phyloP scores from a whole-genome alignment of 306 rosid genomes.

The Echinosophora koreensis region DNA sequence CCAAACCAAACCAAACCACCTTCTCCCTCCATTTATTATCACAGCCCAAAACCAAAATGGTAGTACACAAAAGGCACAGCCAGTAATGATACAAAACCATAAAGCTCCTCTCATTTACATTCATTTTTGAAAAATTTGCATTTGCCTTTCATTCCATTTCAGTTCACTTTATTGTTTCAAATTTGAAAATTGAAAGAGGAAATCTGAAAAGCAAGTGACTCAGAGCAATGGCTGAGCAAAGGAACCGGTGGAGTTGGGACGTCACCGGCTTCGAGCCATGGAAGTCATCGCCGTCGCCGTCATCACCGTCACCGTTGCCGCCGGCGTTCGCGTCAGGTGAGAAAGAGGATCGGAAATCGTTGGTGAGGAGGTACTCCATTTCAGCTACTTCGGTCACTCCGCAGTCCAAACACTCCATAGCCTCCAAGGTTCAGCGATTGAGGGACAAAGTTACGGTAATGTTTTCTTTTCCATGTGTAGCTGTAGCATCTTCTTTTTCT shows the following conservation, averaged over 20 bases:
- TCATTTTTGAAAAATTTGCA: not conserved
- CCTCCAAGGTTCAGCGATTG: conserved; percentile 71
- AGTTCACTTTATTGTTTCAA: conserved; percentile 42
- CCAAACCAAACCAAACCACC: conserved; percentile 31
- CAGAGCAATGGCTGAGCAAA: conserved; percentile 75
- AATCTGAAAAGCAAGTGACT: conserved; percentile 33
- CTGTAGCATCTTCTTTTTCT: conserved; percentile 20
- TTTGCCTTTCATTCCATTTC: not conserved
- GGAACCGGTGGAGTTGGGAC: conserved; percentile 98
- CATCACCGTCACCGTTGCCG: conserved; percentile 43
- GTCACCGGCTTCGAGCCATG: conserved; percentile 92
- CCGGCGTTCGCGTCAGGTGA: conserved; percentile 55
- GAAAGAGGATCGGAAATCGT: conserved; percentile 65
- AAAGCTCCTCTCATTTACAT: conserved; percentile 23
- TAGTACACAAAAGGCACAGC: not conserved
- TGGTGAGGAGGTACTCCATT: conserved; percentile 79
- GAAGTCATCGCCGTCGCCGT: conserved; percentile 58
- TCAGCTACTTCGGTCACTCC: conserved; percentile 71
- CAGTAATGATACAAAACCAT: conserved; percentile 4
- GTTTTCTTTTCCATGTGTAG: conserved; percentile 28
- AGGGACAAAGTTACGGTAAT: conserved; percentile 83
- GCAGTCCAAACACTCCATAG: conserved; percentile 60
- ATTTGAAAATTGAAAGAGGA: conserved; percentile 30
- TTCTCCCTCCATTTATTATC: conserved; percentile 70
- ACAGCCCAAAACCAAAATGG: conserved; percentile 20